Percentiles rank a stretch among this genome's conserved stretches.
Conservation (phyloP, 768 basidiomycete species). For the Psilocybe cyanescens region DNA sequence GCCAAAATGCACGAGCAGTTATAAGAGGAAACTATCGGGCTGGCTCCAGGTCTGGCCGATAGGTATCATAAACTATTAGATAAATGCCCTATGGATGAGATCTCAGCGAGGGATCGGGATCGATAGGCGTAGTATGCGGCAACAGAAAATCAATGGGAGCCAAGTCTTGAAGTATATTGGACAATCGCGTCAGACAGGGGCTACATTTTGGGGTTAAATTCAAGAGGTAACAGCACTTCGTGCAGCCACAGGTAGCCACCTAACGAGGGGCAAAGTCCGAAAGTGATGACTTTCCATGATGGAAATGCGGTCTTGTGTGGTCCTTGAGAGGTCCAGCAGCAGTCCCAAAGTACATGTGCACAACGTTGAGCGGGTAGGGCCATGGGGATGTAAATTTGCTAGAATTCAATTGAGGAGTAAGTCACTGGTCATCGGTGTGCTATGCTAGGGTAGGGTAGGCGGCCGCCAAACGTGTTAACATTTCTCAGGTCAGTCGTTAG, state of each 20-base stretch:
- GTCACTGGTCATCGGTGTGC: background rate
- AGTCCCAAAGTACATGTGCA: background rate
- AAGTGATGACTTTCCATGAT: background rate
- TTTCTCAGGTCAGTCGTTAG: background rate
- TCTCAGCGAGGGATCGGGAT: constrained; percentile 1
- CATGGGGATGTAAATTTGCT: background rate
- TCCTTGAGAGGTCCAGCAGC: background rate
- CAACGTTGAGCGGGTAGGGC: background rate
- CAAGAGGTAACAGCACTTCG: constrained; percentile 1
- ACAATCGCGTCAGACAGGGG: constrained; percentile 2
- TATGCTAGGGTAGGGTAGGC: background rate
- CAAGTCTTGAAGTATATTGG: constrained; percentile 10
- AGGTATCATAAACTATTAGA: background rate
- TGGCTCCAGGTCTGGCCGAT: constrained; percentile 4
- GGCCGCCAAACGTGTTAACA: background rate
- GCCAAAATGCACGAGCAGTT: background rate
- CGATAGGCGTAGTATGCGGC: constrained; percentile 4
- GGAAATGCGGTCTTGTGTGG: background rate
- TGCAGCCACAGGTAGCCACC: constrained; percentile 6
- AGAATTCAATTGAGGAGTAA: background rate
- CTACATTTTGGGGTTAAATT: constrained; percentile 16
- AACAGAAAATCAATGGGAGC: background rate
- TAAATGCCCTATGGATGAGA: background rate
- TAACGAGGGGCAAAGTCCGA: background rate
- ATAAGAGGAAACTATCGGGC: background rate